Evolutionary conservation across 441 rosid genomes (phyloP).

Genomic region (Pelargonium cotyledonis): DNA sequence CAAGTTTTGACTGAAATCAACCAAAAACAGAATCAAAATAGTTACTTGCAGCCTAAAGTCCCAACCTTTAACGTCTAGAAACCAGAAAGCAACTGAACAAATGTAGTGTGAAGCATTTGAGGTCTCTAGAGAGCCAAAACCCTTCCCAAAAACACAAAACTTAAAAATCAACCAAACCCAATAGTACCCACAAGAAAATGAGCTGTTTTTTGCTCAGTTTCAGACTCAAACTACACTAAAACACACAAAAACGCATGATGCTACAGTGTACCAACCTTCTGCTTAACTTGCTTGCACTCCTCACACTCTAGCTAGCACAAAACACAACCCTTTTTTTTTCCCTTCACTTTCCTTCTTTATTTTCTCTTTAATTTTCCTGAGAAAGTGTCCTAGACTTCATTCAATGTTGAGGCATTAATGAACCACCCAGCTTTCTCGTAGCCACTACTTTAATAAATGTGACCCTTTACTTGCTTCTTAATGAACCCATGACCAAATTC

Average conservation of each 20-base stretch:
- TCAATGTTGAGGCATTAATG: conserved; percentile 20
- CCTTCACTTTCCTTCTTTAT: conserved; percentile 16
- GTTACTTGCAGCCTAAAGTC: neutral
- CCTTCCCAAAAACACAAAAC: conserved; percentile 18
- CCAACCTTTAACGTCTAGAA: neutral
- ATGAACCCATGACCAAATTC: conserved; percentile 22
- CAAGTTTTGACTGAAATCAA: conserved; percentile 16
- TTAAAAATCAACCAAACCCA: conserved; percentile 5
- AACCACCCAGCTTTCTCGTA: conserved; percentile 34
- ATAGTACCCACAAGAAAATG: conserved; percentile 23
- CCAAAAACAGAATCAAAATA: conserved; percentile 12
- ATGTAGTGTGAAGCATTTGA: neutral
- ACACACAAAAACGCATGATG: conserved; percentile 14
- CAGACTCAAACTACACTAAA: conserved; percentile 16
- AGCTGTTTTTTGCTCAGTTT: conserved; percentile 21
- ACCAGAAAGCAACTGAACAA: neutral
- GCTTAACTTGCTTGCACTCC: neutral
- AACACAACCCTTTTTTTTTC: neutral
- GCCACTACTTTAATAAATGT: conserved; percentile 26
- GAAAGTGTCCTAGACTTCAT: conserved; percentile 26
- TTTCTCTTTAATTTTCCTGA: conserved; percentile 20
- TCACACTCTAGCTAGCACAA: conserved; percentile 13
- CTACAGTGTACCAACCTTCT: conserved; percentile 9
- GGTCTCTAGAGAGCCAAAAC: neutral
- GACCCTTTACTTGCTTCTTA: conserved; percentile 25